Evolutionary conservation across 2,329 filamentous ascomycete genomes (phyloP).

Genomic region (Pseudonectria buxi): DNA sequence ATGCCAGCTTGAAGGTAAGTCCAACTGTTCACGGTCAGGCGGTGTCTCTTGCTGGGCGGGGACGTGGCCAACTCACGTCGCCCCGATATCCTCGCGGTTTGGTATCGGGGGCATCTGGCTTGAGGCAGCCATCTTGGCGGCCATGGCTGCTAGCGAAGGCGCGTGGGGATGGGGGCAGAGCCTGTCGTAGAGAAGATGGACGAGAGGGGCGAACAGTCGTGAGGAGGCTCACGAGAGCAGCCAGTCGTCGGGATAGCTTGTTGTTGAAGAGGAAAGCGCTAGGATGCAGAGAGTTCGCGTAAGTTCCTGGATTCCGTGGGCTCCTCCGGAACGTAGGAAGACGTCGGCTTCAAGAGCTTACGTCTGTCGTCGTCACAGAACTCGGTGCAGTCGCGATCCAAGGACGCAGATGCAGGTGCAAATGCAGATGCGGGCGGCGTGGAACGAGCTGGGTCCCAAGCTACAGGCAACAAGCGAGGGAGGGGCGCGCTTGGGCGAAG

Average conservation of each 20-base stretch:
- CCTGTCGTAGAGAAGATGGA: slow-evolving; percentile 19
- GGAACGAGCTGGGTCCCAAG: too few species aligned
- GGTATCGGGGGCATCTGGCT: slow-evolving; percentile 50
- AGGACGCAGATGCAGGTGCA: too few species aligned
- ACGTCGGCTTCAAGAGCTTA: too few species aligned
- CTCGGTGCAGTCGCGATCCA: too few species aligned
- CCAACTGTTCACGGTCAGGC: slow-evolving; percentile 57
- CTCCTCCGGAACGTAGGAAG: too few species aligned
- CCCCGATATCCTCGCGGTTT: slow-evolving; percentile 53
- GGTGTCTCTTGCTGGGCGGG: neutral
- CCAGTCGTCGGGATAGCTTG: neutral
- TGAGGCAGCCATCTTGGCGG: slow-evolving; percentile 28
- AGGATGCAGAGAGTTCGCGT: too few species aligned
- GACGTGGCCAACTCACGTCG: slow-evolving; percentile 33
- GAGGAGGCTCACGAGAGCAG: neutral
- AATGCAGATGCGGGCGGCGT: too few species aligned
- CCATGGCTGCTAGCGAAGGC: slow-evolving; percentile 22
- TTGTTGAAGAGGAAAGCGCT: too few species aligned
- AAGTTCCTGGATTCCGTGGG: too few species aligned
- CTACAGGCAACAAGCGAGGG: too few species aligned
- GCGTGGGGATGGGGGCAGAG: slow-evolving; percentile 16
- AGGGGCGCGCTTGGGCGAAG: too few species aligned
- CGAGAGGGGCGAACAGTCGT: slow-evolving; percentile 8
- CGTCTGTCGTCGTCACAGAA: too few species aligned
- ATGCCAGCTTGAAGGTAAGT: slow-evolving; percentile 82